These are phyloP conservation scores for Phytophthora tubulina DNA, from an alignment of 352 stramenopile species.

Conservation along the genomic window DNA sequence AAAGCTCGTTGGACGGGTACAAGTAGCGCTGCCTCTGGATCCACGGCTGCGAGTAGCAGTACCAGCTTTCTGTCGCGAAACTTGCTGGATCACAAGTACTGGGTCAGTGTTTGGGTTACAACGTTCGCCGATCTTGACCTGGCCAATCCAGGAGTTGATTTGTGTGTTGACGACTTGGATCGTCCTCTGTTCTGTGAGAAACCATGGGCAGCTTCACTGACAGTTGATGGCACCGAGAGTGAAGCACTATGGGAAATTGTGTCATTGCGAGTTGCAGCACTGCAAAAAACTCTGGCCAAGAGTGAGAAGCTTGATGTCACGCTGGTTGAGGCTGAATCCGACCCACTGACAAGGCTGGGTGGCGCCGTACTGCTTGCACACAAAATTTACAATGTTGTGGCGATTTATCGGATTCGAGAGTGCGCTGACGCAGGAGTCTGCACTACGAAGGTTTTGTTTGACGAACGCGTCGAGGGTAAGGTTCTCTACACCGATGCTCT, in stretches of 20 bases:
- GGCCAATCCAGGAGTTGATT: constrained; percentile 50
- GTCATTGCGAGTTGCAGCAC: constrained; percentile 35
- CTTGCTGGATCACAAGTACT: constrained; percentile 67
- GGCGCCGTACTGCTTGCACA: constrained; percentile 58
- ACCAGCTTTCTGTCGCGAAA: constrained; percentile 62
- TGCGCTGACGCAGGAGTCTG: constrained; percentile 34
- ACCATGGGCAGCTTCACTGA: constrained; percentile 48
- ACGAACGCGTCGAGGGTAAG: constrained; percentile 59
- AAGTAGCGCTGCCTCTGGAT: constrained; percentile 38
- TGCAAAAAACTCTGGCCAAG: constrained; percentile 41
- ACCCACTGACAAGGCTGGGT: constrained; percentile 58
- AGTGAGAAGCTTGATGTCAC: constrained; percentile 56
- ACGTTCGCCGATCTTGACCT: constrained; percentile 50
- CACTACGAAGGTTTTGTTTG: constrained; percentile 43
- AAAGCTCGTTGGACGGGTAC: constrained; percentile 63
- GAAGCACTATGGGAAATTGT: constrained; percentile 54
- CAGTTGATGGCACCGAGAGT: constrained; percentile 11
- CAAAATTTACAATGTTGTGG: constrained; percentile 66
- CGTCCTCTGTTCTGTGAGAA: constrained; percentile 67
- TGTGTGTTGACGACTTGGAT: constrained; percentile 66
- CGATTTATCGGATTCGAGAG: constrained; percentile 53
- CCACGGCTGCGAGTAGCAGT: constrained; percentile 34
- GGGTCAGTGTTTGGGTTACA: constrained; percentile 64
- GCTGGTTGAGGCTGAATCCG: constrained; percentile 58
- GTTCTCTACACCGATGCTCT: constrained; percentile 65